These are phyloP conservation scores for Croton laevigatus DNA, from an alignment of 441 rosid genomes.

Conservation along the genomic window DNA sequence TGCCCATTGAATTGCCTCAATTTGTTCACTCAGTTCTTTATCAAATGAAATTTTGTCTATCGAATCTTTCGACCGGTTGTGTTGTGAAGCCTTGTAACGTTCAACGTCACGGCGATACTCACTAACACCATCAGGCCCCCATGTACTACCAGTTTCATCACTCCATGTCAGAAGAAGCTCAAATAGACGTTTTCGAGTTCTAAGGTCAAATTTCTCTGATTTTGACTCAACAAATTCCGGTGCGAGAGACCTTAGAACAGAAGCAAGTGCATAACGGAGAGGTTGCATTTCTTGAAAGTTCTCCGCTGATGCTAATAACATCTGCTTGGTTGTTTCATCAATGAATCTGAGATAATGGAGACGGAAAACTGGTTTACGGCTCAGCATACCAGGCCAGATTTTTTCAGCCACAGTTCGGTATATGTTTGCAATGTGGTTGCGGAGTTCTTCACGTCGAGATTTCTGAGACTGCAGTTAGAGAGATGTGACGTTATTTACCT, in stretches of 20 bases:
- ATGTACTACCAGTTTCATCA: slow-evolving; percentile 77
- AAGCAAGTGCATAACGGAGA: slow-evolving; percentile 93
- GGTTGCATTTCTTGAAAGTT: slow-evolving; percentile 94
- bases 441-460: slow-evolving; percentile 96
- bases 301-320: slow-evolving; percentile 58
- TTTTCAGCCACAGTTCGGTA: slow-evolving; percentile 82
- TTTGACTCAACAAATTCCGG: slow-evolving; percentile 96
- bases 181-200: slow-evolving; percentile 86
- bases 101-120: slow-evolving; percentile 99
- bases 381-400: slow-evolving; percentile 96
- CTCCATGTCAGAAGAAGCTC: slow-evolving; percentile 95
- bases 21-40: slow-evolving; percentile 89
- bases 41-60: slow-evolving; percentile 94
- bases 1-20: slow-evolving; percentile 98
- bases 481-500: slow-evolving; percentile 23
- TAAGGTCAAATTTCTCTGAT: slow-evolving; percentile 87
- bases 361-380: slow-evolving; percentile 82
- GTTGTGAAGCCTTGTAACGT: slow-evolving; percentile 95
- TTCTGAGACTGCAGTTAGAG: slow-evolving; percentile 75
- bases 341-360: slow-evolving; percentile 92
- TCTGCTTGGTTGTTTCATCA: slow-evolving; percentile 81
- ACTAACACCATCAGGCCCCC: slow-evolving; percentile 91
- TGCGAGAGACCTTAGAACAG: slow-evolving; percentile 85
- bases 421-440: slow-evolving; percentile 79
- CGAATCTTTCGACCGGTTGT: slow-evolving; percentile 94